Evolutionary conservation across 2,329 filamentous ascomycete genomes (phyloP).

Genomic region (Cladophialophora bantiana): DNA sequence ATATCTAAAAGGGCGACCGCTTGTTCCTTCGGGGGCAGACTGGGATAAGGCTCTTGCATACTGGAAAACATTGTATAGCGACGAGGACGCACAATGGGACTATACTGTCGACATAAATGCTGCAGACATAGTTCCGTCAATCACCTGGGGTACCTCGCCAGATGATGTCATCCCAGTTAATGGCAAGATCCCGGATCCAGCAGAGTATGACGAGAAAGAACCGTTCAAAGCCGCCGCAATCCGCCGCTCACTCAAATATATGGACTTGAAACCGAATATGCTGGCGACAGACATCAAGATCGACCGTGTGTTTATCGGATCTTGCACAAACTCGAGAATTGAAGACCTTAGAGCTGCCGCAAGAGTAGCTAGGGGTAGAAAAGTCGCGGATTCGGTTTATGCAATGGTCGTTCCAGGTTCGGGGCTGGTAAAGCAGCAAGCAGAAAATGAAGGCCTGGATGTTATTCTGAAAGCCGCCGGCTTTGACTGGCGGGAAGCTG

Average conservation of each 20-base stretch:
- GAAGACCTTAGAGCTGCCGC: slow-evolving; percentile 91
- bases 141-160: slow-evolving; percentile 95
- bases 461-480: slow-evolving; percentile 90
- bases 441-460: slow-evolving; percentile 88
- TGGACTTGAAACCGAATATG: slow-evolving; percentile 86
- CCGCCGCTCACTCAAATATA: slow-evolving; percentile 86
- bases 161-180: slow-evolving; percentile 96
- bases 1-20: slow-evolving; percentile 87
- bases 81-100: slow-evolving; percentile 87
- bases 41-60: slow-evolving; percentile 89
- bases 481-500: slow-evolving; percentile 97
- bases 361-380: slow-evolving; percentile 82
- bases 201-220: slow-evolving; percentile 77
- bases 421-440: slow-evolving; percentile 88
- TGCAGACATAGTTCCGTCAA: slow-evolving; percentile 89
- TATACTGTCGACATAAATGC: slow-evolving; percentile 85
- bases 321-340: slow-evolving; percentile 95
- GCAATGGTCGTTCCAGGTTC: slow-evolving; percentile 97
- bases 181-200: slow-evolving; percentile 82
- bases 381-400: slow-evolving; percentile 84
- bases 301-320: slow-evolving; percentile 97
- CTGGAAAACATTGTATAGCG: slow-evolving; percentile 85
- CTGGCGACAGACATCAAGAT: slow-evolving; percentile 85
- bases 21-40: slow-evolving; percentile 84
- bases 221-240: slow-evolving; percentile 74